Evolutionary conservation across 1,139 yeast genomes (phyloP).

Genomic region (Wickerhamomyces sp.): DNA sequence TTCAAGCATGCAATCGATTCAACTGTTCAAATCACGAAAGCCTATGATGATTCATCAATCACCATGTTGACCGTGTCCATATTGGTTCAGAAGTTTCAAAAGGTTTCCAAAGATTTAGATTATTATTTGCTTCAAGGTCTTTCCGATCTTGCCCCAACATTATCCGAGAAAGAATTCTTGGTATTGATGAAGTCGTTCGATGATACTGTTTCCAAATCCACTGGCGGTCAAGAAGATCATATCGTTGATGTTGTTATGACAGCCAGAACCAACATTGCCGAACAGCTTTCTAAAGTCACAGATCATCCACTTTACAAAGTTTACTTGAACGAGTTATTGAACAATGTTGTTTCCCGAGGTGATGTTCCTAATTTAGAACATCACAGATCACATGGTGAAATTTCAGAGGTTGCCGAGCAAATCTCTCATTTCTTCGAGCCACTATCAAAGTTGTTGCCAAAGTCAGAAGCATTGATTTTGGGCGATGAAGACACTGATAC

Average conservation of each 20-base stretch:
- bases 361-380: conserved; percentile 77
- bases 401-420: conserved; percentile 71
- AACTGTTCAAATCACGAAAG: conserved; percentile 63
- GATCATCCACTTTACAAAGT: conserved; percentile 45
- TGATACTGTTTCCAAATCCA: conserved; percentile 30
- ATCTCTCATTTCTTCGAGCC: conserved; percentile 68
- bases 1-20: conserved; percentile 67
- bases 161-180: conserved; percentile 48
- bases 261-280: conserved; percentile 51
- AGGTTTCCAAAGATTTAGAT: conserved; percentile 34
- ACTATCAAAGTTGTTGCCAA: conserved; percentile 69
- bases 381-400: conserved; percentile 76
- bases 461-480: conserved; percentile 36
- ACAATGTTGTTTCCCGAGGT: conserved; percentile 69
- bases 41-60: conserved; percentile 69
- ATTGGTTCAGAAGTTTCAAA: conserved; percentile 71
- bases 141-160: conserved; percentile 45
- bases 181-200: conserved; percentile 45
- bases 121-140: conserved; percentile 45
- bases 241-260: conserved; percentile 36
- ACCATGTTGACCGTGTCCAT: conserved; percentile 80
- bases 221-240: conserved; percentile 28
- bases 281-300: conserved; percentile 33
- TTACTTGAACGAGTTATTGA: conserved; percentile 63
- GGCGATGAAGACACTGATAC: conserved; percentile 27